A percentile compares a stretch with the other conserved stretches of the same genome.
phyloP scores from a whole-genome alignment of 225 moss, liverwort and hornwort species.

The Physcomitrellopsis africana region DNA sequence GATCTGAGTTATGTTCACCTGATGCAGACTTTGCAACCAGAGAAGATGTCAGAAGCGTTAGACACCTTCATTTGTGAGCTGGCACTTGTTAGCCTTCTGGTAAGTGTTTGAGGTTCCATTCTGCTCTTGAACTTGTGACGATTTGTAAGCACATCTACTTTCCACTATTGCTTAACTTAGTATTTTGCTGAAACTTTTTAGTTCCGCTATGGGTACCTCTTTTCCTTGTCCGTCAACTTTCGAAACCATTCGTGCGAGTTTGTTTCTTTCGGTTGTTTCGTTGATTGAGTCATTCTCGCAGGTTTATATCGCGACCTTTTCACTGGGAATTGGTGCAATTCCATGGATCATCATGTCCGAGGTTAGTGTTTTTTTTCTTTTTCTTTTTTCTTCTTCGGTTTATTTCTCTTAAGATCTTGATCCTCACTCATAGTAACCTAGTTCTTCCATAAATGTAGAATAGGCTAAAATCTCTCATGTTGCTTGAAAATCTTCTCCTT shows the following conservation, averaged over 20 bases:
- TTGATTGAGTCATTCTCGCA: slow-evolving; percentile 16
- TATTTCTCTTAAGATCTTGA: no score
- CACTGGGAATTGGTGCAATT: slow-evolving; percentile 43
- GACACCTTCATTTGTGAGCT: slow-evolving; percentile 71
- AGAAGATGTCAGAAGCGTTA: slow-evolving; percentile 61
- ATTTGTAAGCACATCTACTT: background rate
- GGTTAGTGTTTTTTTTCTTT: slow-evolving; percentile 22
- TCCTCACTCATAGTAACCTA: no score
- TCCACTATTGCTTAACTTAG: background rate
- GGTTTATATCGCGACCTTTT: slow-evolving; percentile 46
- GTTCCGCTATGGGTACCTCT: background rate
- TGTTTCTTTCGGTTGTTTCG: background rate
- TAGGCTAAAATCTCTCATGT: background rate
- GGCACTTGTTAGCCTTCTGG: slow-evolving; percentile 75
- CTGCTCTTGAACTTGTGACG: background rate
- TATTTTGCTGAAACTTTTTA: background rate
- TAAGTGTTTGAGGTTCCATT: slow-evolving; percentile 32
- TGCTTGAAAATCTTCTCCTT: background rate
- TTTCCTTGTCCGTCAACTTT: background rate
- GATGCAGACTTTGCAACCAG: slow-evolving; percentile 54
- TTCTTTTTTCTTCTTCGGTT: no score
- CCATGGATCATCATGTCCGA: slow-evolving; percentile 54
- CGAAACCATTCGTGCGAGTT: background rate
- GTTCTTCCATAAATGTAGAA: background rate
- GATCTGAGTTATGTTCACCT: slow-evolving; percentile 15